Conservation (phyloP, 1,139 yeast species). For the Diutina ranongensis region DNA sequence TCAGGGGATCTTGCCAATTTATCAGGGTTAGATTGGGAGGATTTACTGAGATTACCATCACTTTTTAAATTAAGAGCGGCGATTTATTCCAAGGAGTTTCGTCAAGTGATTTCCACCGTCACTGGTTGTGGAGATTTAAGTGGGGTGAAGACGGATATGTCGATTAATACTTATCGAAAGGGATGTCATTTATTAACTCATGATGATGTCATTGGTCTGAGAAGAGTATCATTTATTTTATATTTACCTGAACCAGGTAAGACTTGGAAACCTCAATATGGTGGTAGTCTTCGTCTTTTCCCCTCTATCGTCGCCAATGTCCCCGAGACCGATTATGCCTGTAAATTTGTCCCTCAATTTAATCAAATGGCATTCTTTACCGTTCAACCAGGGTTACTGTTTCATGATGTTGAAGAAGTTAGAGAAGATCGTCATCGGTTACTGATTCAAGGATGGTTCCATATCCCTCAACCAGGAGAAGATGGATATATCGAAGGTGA, state of each 20-base stretch:
- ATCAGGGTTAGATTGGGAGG: constrained; percentile 73
- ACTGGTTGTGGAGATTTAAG: constrained; percentile 87
- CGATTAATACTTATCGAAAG: constrained; percentile 80
- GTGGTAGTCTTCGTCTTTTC: constrained; percentile 83
- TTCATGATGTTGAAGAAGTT: constrained; percentile 98
- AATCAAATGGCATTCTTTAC: constrained; percentile 93
- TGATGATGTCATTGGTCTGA: constrained; percentile 94
- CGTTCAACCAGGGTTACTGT: constrained; percentile 91
- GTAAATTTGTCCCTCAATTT: constrained; percentile 79
- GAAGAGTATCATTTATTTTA: constrained; percentile 85
- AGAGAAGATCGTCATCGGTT: constrained; percentile 79
- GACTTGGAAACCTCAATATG: constrained; percentile 77
- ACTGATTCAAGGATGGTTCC: constrained; percentile 98
- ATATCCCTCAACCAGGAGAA: constrained; percentile 90
- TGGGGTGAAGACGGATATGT: constrained; percentile 84
- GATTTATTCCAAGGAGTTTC: constrained; percentile 72
- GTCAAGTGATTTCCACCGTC: constrained; percentile 69
- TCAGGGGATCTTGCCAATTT: constrained; percentile 93
- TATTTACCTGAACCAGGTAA: constrained; percentile 90
- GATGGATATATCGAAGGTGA: constrained; percentile 74
- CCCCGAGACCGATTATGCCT: constrained; percentile 66
- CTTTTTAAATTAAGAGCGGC: constrained; percentile 73
- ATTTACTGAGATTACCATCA: constrained; percentile 61
- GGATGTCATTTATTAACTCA: constrained; percentile 93
- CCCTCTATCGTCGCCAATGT: constrained; percentile 84